Conservation (phyloP, 2,329 filamentous ascomycete species). For the Aspergillus niger region DNA sequence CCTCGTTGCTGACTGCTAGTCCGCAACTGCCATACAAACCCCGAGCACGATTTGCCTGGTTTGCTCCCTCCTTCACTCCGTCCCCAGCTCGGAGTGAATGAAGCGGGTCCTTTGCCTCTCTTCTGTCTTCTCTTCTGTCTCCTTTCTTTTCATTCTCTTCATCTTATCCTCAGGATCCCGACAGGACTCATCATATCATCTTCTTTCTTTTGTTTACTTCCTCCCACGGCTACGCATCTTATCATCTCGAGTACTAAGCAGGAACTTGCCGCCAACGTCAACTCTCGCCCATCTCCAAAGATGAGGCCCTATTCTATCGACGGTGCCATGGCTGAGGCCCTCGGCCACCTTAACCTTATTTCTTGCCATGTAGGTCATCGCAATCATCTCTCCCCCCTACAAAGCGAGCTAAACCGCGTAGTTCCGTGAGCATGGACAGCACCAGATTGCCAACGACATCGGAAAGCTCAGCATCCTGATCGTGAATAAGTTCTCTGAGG, state of each 20-base stretch:
- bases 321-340: slow-evolving; percentile 32
- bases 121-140: not conserved
- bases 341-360: slow-evolving; percentile 30
- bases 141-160: not conserved
- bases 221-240: too few species aligned
- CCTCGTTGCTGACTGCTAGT: not conserved
- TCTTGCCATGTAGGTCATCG: slow-evolving; percentile 29
- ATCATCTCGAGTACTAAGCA: too few species aligned
- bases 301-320: slow-evolving; percentile 28
- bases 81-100: not conserved
- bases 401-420: slow-evolving; percentile 12
- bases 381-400: not conserved
- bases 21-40: not conserved
- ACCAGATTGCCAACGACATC: slow-evolving; percentile 38
- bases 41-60: not conserved
- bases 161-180: not conserved
- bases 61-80: not conserved
- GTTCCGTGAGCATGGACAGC: slow-evolving; percentile 34
- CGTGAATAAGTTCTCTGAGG: slow-evolving; percentile 35
- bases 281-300: not conserved
- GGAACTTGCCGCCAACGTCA: not conserved
- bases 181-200: too few species aligned
- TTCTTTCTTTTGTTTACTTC: too few species aligned
- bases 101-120: not conserved
- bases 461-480: slow-evolving; percentile 37